A percentile compares a stretch with the other conserved stretches of the same genome.
phyloP scores from a whole-genome alignment of 2,329 filamentous ascomycete genomes.

The Fusarium goolgardi region DNA sequence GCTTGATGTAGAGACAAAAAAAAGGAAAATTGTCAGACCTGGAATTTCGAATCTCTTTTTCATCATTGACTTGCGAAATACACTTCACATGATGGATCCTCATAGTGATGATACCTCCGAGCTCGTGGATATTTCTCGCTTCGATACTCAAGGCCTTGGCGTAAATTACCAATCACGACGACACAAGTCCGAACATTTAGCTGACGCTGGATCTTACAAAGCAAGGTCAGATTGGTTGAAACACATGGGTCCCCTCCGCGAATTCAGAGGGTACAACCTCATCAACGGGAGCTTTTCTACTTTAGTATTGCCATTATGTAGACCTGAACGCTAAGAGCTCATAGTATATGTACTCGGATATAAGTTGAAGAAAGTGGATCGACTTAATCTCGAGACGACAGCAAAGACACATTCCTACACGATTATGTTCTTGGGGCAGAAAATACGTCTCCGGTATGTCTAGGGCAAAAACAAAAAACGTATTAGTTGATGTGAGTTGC shows the following conservation, averaged over 20 bases:
- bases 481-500: too few relatives aligned
- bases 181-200: not conserved
- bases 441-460: not conserved
- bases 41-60: too few relatives aligned
- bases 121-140: not conserved
- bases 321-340: not conserved
- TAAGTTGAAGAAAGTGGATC: not conserved
- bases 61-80: accelerated
- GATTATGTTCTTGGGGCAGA: not conserved
- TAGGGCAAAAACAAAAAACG: too few relatives aligned
- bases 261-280: not conserved
- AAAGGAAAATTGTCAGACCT: accelerated
- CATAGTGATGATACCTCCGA: not conserved
- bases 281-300: not conserved
- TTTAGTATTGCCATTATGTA: not conserved
- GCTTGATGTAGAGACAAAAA: not conserved
- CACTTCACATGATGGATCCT: not conserved
- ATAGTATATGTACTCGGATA: not conserved
- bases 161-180: not conserved
- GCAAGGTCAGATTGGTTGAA: not conserved
- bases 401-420: not conserved
- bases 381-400: not conserved
- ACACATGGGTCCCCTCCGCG: not conserved
- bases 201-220: not conserved
- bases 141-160: not conserved